Base-by-base conservation (phyloP, 768 basidiomycete species). In the Leucocoprinus birnbaumii region DNA sequence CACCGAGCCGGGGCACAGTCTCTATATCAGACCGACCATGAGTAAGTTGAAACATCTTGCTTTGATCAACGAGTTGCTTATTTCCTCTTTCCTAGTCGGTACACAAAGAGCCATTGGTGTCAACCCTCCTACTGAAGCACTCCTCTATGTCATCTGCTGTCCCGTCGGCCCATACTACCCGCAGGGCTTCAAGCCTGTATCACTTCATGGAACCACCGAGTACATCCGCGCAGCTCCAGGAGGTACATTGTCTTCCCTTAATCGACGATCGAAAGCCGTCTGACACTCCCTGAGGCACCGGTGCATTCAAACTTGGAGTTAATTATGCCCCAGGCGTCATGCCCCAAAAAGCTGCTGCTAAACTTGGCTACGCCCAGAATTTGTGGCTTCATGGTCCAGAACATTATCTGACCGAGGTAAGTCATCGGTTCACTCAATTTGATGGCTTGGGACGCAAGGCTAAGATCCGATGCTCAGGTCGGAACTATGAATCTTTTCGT, bases 401-500 rank as follows among this genome's bases (percentile, higher is more conserved):
- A 16, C 79, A 78, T 51, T 66, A 77, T 59, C 68, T 84, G 35
- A 84, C 83, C 0, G 83, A 84, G 70, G 54, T 48, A 35, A 42
- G 27, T 18, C 8, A 43, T 34, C 27, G 22, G 16, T 26, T 54
- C 27, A 19, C 73, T 71, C 16, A 47, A 83, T 80, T 3, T 81
- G 26, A 5, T 41, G 31, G 5, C 31, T 5, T 31, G 31, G 31
- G 11, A 31, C n/a, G 21, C 34, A 16, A 3, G 26, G 27, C 54
- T 55, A 55, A 55, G 48, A 49, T 55, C 47, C 54, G 47, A 22
- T n/a, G 16, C 24, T 19, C 26, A 73, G 71, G 92, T 93, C 40
- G 94, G 94, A 40, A 93, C 92, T 1, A 95, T 95, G 94, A 96
- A 96, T 70, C 71, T 94, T 67, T 95, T 95, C 58, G 83, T 87